phyloP scores from a whole-genome alignment of 179 eudicot genomes.

The Silene coronaria region DNA sequence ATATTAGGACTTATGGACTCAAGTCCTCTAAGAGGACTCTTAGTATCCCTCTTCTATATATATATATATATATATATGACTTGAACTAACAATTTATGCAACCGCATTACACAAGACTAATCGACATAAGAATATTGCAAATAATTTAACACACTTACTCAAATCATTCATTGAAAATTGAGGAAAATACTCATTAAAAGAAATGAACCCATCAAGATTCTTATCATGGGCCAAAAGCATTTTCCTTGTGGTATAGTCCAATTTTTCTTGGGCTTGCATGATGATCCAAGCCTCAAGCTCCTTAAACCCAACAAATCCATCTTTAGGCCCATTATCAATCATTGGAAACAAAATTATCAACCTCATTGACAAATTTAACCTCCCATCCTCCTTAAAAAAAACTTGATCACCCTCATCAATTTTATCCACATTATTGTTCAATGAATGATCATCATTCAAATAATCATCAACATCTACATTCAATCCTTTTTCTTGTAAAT shows the following conservation, averaged over 20 bases:
- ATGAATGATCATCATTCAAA: not conserved
- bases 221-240: slow-evolving; percentile 25
- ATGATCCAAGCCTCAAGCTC: slow-evolving; percentile 42
- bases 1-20: too few relatives aligned
- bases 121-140: not conserved
- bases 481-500: slow-evolving; percentile 15
- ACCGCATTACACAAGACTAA: too few relatives aligned
- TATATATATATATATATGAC: too few relatives aligned
- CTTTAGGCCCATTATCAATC: slow-evolving; percentile 33
- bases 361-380: slow-evolving; percentile 34
- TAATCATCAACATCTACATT: not conserved
- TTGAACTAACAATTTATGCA: too few relatives aligned
- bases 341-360: slow-evolving; percentile 35
- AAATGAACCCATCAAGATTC: slow-evolving; percentile 32
- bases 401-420: slow-evolving; percentile 12
- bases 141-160: slow-evolving; percentile 19
- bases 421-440: slow-evolving; percentile 5
- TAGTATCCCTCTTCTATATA: too few relatives aligned
- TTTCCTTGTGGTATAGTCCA: slow-evolving; percentile 28
- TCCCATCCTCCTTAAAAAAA: slow-evolving; percentile 34
- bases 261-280: slow-evolving; percentile 32
- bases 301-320: slow-evolving; percentile 33
- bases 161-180: slow-evolving; percentile 26
- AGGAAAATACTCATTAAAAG: slow-evolving; percentile 36
- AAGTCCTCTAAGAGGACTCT: too few relatives aligned